Conservation (phyloP, 2,329 filamentous ascomycete genomes). For the Colletotrichum orbiculare region DNA sequence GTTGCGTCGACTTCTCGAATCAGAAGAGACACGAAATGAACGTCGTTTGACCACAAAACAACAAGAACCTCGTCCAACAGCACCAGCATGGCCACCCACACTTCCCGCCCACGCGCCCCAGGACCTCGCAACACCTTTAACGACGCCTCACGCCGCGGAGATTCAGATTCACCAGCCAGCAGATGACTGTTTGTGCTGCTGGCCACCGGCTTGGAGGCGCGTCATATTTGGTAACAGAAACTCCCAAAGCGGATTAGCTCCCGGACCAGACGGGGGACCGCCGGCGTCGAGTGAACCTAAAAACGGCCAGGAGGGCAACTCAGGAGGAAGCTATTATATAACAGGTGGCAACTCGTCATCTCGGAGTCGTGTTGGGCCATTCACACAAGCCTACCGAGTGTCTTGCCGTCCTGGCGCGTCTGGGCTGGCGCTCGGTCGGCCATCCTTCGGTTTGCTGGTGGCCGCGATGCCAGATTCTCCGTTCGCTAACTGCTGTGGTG, state of each 20-base stretch:
- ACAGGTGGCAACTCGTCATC: conserved; percentile 29
- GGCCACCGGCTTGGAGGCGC: conserved; percentile 24
- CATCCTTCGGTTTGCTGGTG: conserved; percentile 9
- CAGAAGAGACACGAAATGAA: no score
- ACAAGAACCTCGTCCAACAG: conserved; percentile 4
- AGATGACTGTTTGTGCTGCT: conserved; percentile 20
- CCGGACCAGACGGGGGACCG: conserved; percentile 28
- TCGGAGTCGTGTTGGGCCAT: conserved; percentile 12
- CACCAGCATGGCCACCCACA: not conserved
- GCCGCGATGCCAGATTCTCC: no score
- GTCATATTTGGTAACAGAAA: conserved; percentile 45
- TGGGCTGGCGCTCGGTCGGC: conserved; percentile 2
- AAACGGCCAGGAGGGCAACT: conserved; percentile 13
- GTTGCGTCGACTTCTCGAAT: no score
- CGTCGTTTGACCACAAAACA: no score
- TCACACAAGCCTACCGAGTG: not conserved
- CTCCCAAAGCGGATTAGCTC: conserved; percentile 36
- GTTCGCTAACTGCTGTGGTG: no score
- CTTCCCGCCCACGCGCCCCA: not conserved
- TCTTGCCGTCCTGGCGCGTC: conserved; percentile 10
- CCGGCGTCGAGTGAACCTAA: conserved; percentile 12
- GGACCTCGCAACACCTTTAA: conserved; percentile 28
- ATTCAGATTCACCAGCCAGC: conserved; percentile 38
- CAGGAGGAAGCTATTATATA: conserved; percentile 32
- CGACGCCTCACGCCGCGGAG: conserved; percentile 41